These are phyloP conservation scores for Trichaptum fuscoviolaceum DNA, from an alignment of 768 basidiomycete species.

Conservation along the genomic window DNA sequence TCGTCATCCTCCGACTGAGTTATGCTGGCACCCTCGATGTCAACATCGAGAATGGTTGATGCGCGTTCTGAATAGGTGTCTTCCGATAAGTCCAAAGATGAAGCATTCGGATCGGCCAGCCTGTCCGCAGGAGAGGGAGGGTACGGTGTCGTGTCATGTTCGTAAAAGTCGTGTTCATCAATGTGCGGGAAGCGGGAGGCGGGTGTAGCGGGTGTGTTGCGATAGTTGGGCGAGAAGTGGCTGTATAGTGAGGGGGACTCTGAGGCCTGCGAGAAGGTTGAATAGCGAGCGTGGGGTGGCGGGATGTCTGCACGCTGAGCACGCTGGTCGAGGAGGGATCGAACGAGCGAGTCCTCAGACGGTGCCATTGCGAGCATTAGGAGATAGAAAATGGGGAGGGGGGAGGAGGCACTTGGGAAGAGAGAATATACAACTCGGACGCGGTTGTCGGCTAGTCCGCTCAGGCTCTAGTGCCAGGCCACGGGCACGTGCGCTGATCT, in stretches of 20 bases:
- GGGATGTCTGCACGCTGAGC: constrained; percentile 38
- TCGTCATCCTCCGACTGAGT: constrained; percentile 36
- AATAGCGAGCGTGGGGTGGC: constrained; percentile 38
- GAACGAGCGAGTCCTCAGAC: constrained; percentile 40
- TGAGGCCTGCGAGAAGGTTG: constrained; percentile 51
- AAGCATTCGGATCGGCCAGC: constrained; percentile 24
- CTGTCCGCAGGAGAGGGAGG: constrained; percentile 24
- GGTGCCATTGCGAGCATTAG: constrained; percentile 27
- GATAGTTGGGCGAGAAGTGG: constrained; percentile 45
- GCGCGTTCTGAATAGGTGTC: not conserved
- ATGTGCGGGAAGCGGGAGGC: constrained; percentile 1
- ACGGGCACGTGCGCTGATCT: constrained; percentile 1
- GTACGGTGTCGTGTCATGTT: not conserved
- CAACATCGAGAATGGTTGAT: constrained; percentile 10
- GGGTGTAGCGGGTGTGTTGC: not conserved
- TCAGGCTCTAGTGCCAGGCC: not conserved
- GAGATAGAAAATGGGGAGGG: constrained; percentile 13
- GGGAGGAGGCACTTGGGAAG: constrained; percentile 11
- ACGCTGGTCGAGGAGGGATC: constrained; percentile 49
- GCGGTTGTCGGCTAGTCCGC: constrained; percentile 7
- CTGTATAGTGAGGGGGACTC: constrained; percentile 72
- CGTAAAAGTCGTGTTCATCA: not conserved
- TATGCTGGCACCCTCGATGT: constrained; percentile 16
- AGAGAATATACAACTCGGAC: constrained; percentile 6
- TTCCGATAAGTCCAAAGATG: constrained; percentile 22